phyloP scores from a whole-genome alignment of 169 alveolate genomes.

The Babesia bovis region DNA sequence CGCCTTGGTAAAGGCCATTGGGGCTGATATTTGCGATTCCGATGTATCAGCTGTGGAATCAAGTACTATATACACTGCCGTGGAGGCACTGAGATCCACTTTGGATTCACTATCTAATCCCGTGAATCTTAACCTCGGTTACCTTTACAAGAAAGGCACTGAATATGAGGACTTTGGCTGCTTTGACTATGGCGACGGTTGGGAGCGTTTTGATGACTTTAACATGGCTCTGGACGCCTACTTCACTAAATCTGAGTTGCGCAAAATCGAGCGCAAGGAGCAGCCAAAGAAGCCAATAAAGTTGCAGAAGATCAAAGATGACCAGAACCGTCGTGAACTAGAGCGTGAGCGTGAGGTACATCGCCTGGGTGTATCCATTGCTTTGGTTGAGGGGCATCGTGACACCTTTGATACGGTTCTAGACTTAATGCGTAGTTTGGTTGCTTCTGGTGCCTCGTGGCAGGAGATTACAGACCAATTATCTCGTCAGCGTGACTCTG shows the following conservation, averaged over 20 bases:
- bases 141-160: constrained; percentile 21
- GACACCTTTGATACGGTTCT: constrained; percentile 80
- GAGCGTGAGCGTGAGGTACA: constrained; percentile 72
- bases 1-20: constrained; percentile 5
- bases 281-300: constrained; percentile 70
- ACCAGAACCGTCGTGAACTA: constrained; percentile 84
- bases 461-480: constrained; percentile 87
- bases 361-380: constrained; percentile 76
- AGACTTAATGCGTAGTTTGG: constrained; percentile 72
- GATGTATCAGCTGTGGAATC: not conserved
- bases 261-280: constrained; percentile 44
- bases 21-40: not conserved
- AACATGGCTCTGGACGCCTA: constrained; percentile 60
- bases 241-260: constrained; percentile 56
- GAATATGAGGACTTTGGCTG: constrained; percentile 61
- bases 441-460: constrained; percentile 90
- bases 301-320: constrained; percentile 84
- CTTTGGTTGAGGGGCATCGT: constrained; percentile 78
- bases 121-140: constrained; percentile 39
- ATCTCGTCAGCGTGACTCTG: constrained; percentile 82
- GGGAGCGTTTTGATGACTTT: constrained; percentile 50
- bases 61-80: not conserved
- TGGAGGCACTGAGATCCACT: constrained; percentile 31
- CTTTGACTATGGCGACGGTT: constrained; percentile 29
- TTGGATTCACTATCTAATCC: constrained; percentile 19